Base-by-base conservation (phyloP, 164 flowering plant species). In the Stephania japonica region DNA sequence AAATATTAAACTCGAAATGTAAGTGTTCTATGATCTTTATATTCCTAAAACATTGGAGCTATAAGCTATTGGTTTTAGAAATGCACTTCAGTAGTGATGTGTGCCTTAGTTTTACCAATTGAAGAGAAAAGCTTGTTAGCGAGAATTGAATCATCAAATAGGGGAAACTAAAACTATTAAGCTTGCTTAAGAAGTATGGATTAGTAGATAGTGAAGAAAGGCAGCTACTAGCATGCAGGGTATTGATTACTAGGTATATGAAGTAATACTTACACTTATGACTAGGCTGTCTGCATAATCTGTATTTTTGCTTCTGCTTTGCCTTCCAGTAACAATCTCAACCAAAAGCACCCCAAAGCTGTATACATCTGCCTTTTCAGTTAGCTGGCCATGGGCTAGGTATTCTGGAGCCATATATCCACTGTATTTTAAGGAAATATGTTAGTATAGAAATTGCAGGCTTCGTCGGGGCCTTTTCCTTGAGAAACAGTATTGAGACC, bases 381-480 rank as follows among this genome's bases (percentile, higher is more conserved):
- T 87, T 68, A 90, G 76, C 71, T 83, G 81, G 14, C 95, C 95
- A 53, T 83, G 80, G n/a, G 90, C 86, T 41, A 89, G 73, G 81
- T 88, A 88, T 73, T 90, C 92, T 0, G 92, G 92, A 71, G 92
- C 89, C 89, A 90, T 83, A 42, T 90, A 88, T 43, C 95, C 92
- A 32, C 92, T 90, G 79, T 44, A 42, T 38, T 75, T 68, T 49
- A 50, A 65, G 14, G 44, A 23, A 66, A 14, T 32, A 41, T 53
- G 12, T 27, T 53, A 43, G 38, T 68, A 10, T 56, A 56, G 13
- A 14, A 47, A 14, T 16, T 47, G 53, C 53, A 47, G 53, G 16
- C 53, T 16, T 12, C 53, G 0, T 7, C 16, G 53, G 10, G 62
- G 62, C 62, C 62, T 1, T 56, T 56, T 56, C 1, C 61, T 16